Evolutionary conservation across 2,329 filamentous ascomycete genomes (phyloP).

Genomic region (Aspergillus sp.): DNA sequence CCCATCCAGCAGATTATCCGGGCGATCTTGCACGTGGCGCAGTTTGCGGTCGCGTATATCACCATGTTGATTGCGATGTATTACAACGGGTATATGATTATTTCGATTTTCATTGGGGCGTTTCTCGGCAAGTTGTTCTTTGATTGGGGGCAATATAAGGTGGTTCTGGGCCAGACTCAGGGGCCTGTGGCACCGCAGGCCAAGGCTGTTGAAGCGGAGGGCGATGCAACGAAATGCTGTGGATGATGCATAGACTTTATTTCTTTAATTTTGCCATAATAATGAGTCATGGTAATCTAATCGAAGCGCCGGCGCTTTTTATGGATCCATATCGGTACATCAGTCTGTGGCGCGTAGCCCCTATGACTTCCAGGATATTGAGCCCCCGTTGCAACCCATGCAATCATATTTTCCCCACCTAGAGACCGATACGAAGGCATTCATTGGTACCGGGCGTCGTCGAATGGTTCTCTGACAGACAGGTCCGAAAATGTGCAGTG

Average conservation of each 20-base stretch:
- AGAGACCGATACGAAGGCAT: too few relatives aligned
- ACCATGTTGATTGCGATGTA: constrained; percentile 17
- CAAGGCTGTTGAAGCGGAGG: background rate
- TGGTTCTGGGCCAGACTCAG: constrained; percentile 10
- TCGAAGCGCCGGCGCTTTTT: background rate
- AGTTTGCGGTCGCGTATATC: constrained; percentile 15
- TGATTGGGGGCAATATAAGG: constrained; percentile 14
- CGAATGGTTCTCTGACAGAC: too few relatives aligned
- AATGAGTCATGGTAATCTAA: background rate
- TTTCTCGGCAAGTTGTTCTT: constrained; percentile 16
- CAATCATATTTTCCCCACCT: too few relatives aligned
- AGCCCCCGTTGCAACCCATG: too few relatives aligned
- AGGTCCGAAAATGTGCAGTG: too few relatives aligned
- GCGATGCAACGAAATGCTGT: constrained; percentile 10
- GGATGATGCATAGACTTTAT: background rate
- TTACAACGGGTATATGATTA: constrained; percentile 18
- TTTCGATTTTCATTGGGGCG: constrained; percentile 16
- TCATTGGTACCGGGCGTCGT: too few relatives aligned
- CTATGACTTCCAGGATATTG: too few relatives aligned
- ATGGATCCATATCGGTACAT: too few relatives aligned
- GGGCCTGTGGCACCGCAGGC: background rate
- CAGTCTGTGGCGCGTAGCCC: too few relatives aligned
- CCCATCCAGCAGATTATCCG: constrained; percentile 16
- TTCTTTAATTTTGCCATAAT: background rate
- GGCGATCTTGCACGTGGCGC: constrained; percentile 9